Base-by-base conservation (phyloP, 2,329 filamentous ascomycete species). In the Pyricularia sp. region DNA sequence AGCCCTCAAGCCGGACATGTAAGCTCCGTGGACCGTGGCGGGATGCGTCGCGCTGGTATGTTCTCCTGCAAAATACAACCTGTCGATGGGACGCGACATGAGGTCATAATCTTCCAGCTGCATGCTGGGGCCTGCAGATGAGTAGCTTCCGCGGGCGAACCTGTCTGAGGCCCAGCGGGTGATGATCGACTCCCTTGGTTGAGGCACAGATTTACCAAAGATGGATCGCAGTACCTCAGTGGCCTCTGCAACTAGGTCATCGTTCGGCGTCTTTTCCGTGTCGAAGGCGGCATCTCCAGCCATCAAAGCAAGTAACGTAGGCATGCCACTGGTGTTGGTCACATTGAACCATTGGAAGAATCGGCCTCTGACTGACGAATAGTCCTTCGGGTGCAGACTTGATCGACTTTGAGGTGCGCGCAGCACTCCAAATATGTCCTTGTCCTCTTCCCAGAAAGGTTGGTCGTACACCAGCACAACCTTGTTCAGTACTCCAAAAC, bases 331-430 rank as follows among this genome's bases (percentile, higher is more conserved):
- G 3, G 92, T 97, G 73, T 93, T 92, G 70, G 93, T 90, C 68
- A 93, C 93, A 74, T 99, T 98, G 87, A 97, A 98, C 87, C 97
- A 98, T 73, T 99, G 88, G 75, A 98, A 99, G 79, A 97, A 97
- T 28, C 94, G 90, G n/a, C 94, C 94, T 68, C 94, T 88, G 71
- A 88, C 89, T 3, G 85, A 82, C 5, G 88, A 83, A 75, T 98
- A 98, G 72, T 97, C 92, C 67, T 86, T 86, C 74, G 96, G 93
- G 64, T 89, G 83, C 68, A 94, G 84, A 75, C 93, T 97, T 69
- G 88, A 85, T 3, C 85, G 82, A 70, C 88, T 86, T 26, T 85
- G 82, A 3, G 94, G 89, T 72, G 92, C 89, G 69, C 94, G 90
- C 61, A 99, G 82, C 59, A 97, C 88, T 12, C 95, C 96, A 77